phyloP scores from a whole-genome alignment of 768 basidiomycete genomes.

The Pholiota microspora region DNA sequence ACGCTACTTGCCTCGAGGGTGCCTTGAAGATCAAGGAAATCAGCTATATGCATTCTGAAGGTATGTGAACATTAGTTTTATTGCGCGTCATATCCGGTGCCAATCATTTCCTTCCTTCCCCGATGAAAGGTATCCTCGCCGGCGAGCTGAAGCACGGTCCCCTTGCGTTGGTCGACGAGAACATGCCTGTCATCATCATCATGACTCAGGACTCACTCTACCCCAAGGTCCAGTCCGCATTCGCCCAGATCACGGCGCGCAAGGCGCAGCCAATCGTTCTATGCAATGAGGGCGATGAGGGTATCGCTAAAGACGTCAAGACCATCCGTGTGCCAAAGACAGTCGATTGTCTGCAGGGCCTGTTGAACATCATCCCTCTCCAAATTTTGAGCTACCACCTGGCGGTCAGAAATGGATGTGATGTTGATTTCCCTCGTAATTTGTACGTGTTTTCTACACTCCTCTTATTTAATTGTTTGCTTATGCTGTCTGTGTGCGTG shows the following conservation, averaged over 20 bases:
- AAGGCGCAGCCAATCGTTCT: conserved; percentile 95
- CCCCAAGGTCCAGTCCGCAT: conserved; percentile 96
- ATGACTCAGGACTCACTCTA: conserved; percentile 99
- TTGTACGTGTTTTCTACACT: conserved; percentile 51
- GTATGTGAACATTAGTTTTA: conserved; percentile 28
- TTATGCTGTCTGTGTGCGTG: conserved; percentile 3
- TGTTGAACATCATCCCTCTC: conserved; percentile 95
- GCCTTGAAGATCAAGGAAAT: conserved; percentile 99
- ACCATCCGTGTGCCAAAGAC: conserved; percentile 95
- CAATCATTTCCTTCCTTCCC: conserved; percentile 11
- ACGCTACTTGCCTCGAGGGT: conserved; percentile 97
- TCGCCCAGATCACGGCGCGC: conserved; percentile 95
- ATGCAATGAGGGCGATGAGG: conserved; percentile 90
- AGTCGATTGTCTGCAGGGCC: conserved; percentile 90
- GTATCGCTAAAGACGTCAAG: conserved; percentile 70
- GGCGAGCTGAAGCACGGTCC: conserved; percentile 99
- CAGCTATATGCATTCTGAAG: conserved; percentile 86
- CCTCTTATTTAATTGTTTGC: conserved; percentile 11
- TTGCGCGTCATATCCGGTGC: not conserved
- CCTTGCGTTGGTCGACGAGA: conserved; percentile 95
- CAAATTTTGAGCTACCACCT: conserved; percentile 96
- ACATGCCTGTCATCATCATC: conserved; percentile 98
- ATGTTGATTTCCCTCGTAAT: conserved; percentile 98
- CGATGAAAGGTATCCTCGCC: conserved; percentile 91
- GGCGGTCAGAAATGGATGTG: conserved; percentile 92